Evolutionary conservation across 2,329 filamentous ascomycete species (phyloP).

Genomic region (Aspergillus texensis): DNA sequence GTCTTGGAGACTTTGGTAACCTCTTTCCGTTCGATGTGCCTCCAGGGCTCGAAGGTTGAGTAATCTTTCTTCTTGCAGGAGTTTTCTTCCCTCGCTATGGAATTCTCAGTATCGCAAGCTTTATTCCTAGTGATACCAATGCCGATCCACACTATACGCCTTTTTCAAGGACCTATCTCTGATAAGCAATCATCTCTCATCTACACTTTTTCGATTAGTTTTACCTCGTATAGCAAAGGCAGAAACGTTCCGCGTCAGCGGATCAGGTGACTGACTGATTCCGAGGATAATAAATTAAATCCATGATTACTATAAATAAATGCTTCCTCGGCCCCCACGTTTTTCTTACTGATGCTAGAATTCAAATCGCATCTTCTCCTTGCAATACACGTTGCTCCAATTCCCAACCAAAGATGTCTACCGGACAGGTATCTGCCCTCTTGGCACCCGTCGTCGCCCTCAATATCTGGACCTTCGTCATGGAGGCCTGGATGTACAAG

Average conservation of each 20-base stretch:
- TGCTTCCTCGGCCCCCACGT: neutral
- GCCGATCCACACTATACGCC: too few relatives aligned
- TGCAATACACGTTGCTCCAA: neutral
- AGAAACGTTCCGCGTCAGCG: neutral
- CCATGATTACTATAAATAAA: neutral
- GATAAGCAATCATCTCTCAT: too few relatives aligned
- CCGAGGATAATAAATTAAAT: neutral
- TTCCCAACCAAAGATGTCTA: neutral
- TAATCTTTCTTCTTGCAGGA: neutral
- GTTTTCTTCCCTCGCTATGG: neutral
- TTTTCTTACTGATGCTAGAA: neutral
- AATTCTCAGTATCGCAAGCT: too few relatives aligned
- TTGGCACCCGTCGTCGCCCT: constrained; percentile 37
- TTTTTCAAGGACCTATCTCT: too few relatives aligned
- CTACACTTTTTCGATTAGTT: too few relatives aligned
- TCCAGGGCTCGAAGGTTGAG: neutral
- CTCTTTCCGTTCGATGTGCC: constrained; percentile 8
- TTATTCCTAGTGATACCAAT: too few relatives aligned
- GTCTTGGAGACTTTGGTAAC: constrained; percentile 21
- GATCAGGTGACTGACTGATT: neutral
- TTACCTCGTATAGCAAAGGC: neutral
- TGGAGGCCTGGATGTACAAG: constrained; percentile 48
- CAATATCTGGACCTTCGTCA: constrained; percentile 44
- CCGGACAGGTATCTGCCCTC: constrained; percentile 20
- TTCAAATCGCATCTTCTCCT: neutral